Percentiles rank a stretch among this genome's conserved stretches.
phyloP scores from a whole-genome alignment of 768 basidiomycete species.

The Termitomyces sp. region DNA sequence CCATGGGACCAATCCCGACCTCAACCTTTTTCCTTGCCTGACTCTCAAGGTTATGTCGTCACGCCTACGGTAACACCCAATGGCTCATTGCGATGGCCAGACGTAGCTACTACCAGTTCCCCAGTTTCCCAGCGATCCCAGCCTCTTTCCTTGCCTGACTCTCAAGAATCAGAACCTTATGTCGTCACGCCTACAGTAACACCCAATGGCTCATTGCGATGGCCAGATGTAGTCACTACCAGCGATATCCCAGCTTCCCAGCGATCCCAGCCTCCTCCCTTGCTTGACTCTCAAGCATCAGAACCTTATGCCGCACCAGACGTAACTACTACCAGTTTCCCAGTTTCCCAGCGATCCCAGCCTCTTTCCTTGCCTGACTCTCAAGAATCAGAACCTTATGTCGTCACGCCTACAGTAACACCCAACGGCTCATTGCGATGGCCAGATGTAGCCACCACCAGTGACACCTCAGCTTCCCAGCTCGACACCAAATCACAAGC shows the following conservation, averaged over 20 bases:
- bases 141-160: too few species aligned
- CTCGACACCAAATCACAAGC: constrained; percentile 29
- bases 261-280: too few species aligned
- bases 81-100: constrained; percentile 47
- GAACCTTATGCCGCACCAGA: constrained; percentile 36
- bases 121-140: constrained; percentile 35
- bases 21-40: too few species aligned
- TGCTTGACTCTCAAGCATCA: constrained; percentile 46
- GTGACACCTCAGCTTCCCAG: constrained; percentile 32
- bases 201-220: constrained; percentile 52
- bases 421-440: constrained; percentile 54
- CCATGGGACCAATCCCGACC: background rate
- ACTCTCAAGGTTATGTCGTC: constrained; percentile 45
- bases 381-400: constrained; percentile 41
- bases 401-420: constrained; percentile 51
- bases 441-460: constrained; percentile 25
- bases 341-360: constrained; percentile 35
- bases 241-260: constrained; percentile 33
- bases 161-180: constrained; percentile 43
- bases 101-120: constrained; percentile 25
- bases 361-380: too few species aligned
- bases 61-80: constrained; percentile 56
- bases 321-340: constrained; percentile 26
- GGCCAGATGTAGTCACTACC: constrained; percentile 27
- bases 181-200: constrained; percentile 52